These are phyloP conservation scores for Calvatia gigantea DNA, from an alignment of 768 basidiomycete species.

Conservation along the genomic window DNA sequence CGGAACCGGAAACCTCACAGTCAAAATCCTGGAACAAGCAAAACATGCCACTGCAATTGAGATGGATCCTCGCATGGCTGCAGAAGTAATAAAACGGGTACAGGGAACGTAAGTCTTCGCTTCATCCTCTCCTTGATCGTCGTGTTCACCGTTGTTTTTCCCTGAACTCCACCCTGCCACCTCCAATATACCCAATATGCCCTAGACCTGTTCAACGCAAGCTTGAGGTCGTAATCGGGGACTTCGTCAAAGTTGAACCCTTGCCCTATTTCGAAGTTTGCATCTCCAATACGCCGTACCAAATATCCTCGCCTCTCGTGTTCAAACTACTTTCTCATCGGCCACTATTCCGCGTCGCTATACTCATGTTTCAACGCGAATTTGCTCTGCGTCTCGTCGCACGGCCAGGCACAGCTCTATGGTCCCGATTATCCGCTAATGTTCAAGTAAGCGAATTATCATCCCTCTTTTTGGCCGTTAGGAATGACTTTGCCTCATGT, in stretches of 20 bases:
- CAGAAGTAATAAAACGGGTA: conserved; percentile 93
- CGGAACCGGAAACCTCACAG: conserved; percentile 95
- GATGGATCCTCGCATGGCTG: conserved; percentile 99
- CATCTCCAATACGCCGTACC: conserved; percentile 98
- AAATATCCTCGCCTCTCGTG: conserved; percentile 96
- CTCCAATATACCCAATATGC: background rate
- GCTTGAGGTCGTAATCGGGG: conserved; percentile 92
- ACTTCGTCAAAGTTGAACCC: conserved; percentile 92
- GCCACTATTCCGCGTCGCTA: conserved; percentile 88
- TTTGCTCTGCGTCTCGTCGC: conserved; percentile 93
- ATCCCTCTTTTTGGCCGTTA: background rate
- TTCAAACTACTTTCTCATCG: conserved; percentile 97
- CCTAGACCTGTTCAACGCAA: conserved; percentile 91
- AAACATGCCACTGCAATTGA: conserved; percentile 93
- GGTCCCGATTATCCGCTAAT: conserved; percentile 95
- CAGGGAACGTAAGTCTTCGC: conserved; percentile 87
- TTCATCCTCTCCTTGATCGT: conserved; percentile 3
- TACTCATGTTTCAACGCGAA: conserved; percentile 99
- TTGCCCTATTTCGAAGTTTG: conserved; percentile 98
- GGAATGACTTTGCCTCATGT: background rate
- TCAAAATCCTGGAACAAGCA: conserved; percentile 89
- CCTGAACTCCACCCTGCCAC: background rate
- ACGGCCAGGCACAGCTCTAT: conserved; percentile 74
- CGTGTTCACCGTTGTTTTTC: background rate
- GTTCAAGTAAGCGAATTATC: conserved; percentile 55